phyloP scores from a whole-genome alignment of 1,284 basidiomycete genomes.

The Pseudozyma thailandica region DNA sequence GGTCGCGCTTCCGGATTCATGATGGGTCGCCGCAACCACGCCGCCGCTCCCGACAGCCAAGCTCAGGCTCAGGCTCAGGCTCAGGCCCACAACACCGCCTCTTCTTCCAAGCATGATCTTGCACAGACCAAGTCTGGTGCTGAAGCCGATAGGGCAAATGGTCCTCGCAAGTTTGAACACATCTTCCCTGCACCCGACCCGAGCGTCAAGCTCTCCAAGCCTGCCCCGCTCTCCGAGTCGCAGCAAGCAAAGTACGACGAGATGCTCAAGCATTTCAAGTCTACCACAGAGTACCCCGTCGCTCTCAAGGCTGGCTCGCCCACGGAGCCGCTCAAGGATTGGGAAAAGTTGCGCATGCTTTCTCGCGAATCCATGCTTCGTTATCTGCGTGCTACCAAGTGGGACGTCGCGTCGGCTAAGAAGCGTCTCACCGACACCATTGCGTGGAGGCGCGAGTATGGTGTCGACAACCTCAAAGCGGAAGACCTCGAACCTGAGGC shows the following conservation, averaged over 20 bases:
- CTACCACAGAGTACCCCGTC: slow-evolving; percentile 44
- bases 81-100: slow-evolving; percentile 4
- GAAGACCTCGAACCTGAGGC: slow-evolving; percentile 63
- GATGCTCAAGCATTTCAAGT: slow-evolving; percentile 54
- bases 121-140: not conserved
- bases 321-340: slow-evolving; percentile 56
- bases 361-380: slow-evolving; percentile 66
- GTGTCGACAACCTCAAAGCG: slow-evolving; percentile 66
- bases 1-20: slow-evolving; percentile 44
- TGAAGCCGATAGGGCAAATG: slow-evolving; percentile 1
- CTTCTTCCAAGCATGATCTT: slow-evolving; percentile 6
- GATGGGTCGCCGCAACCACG: slow-evolving; percentile 33
- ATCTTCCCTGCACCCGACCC: slow-evolving; percentile 53
- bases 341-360: slow-evolving; percentile 66
- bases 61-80: too few species aligned
- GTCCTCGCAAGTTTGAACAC: slow-evolving; percentile 42
- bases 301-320: slow-evolving; percentile 35
- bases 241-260: slow-evolving; percentile 54
- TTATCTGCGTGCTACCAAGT: slow-evolving; percentile 68
- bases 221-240: slow-evolving; percentile 44
- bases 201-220: slow-evolving; percentile 42
- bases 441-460: slow-evolving; percentile 69
- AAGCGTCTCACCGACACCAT: slow-evolving; percentile 68
- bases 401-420: slow-evolving; percentile 66
- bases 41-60: slow-evolving; percentile 22